These are phyloP conservation scores for Ustilago curta DNA, from an alignment of 1,284 basidiomycete genomes.

Conservation along the genomic window DNA sequence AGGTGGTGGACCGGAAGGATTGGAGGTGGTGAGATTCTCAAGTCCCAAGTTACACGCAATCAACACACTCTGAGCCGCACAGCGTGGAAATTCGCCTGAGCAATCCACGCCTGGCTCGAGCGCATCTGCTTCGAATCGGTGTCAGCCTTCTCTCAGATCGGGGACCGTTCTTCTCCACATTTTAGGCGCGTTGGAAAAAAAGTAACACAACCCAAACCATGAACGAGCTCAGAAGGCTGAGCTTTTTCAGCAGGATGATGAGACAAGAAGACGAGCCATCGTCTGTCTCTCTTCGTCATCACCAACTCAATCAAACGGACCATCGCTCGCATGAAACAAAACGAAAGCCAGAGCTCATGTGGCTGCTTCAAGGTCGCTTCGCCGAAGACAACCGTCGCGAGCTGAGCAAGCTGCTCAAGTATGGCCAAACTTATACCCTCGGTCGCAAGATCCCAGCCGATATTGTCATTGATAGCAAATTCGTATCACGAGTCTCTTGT, in stretches of 20 bases:
- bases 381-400: constrained; percentile 46
- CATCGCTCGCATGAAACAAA: not conserved
- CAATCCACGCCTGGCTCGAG: constrained; percentile 13
- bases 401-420: constrained; percentile 53
- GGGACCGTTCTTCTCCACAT: constrained; percentile 11
- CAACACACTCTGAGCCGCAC: no score
- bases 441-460: constrained; percentile 60
- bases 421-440: constrained; percentile 51
- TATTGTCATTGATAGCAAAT: constrained; percentile 58
- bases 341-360: constrained; percentile 27
- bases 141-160: not conserved
- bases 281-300: not conserved
- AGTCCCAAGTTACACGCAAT: no score
- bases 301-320: no score
- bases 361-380: constrained; percentile 54
- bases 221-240: constrained; percentile 3
- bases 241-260: not conserved
- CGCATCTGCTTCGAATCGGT: constrained; percentile 5
- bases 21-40: not conserved
- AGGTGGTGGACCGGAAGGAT: not conserved
- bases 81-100: no score
- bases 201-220: constrained; percentile 17
- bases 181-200: not conserved
- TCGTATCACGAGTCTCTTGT: constrained; percentile 47
- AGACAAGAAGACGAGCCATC: constrained; percentile 10